Evolutionary conservation across 116 monocot species (phyloP).

Genomic region (Iris pallida): DNA sequence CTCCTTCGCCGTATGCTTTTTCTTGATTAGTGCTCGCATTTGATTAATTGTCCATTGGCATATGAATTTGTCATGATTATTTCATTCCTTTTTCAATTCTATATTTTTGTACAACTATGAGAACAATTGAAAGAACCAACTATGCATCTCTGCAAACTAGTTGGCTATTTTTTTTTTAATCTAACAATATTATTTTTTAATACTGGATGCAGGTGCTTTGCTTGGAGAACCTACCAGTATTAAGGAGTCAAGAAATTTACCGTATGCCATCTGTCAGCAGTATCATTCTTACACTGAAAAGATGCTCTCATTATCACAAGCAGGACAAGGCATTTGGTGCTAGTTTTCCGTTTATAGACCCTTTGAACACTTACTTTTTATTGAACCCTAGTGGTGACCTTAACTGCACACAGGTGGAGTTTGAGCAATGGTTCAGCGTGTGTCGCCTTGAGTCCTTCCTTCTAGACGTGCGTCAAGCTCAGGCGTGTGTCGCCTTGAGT

Average conservation of each 20-base stretch:
- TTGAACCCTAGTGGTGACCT: slow-evolving; percentile 88
- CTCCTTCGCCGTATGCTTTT: no score
- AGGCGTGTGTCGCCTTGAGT: no score
- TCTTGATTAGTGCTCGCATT: no score
- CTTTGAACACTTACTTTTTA: slow-evolving; percentile 64
- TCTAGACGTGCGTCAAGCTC: no score
- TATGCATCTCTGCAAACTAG: no score
- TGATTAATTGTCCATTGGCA: neutral
- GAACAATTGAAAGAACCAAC: no score
- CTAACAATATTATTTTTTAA: neutral
- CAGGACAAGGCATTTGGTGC: slow-evolving; percentile 4
- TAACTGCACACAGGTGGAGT: slow-evolving; percentile 55
- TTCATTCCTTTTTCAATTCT: neutral
- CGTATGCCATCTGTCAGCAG: slow-evolving; percentile 82
- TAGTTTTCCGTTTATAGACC: slow-evolving; percentile 53
- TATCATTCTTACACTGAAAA: slow-evolving; percentile 37
- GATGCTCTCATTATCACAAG: slow-evolving; percentile 19
- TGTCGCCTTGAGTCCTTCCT: no score
- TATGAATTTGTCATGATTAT: neutral
- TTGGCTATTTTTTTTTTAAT: neutral
- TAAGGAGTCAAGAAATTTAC: slow-evolving; percentile 82
- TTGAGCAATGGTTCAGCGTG: slow-evolving; percentile 80
- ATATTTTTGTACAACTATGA: no score
- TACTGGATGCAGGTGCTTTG: slow-evolving; percentile 72
- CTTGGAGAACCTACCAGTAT: slow-evolving; percentile 84